Conservation (phyloP, 169 alveolate genomes). For the Eimeria brunetti region DNA sequence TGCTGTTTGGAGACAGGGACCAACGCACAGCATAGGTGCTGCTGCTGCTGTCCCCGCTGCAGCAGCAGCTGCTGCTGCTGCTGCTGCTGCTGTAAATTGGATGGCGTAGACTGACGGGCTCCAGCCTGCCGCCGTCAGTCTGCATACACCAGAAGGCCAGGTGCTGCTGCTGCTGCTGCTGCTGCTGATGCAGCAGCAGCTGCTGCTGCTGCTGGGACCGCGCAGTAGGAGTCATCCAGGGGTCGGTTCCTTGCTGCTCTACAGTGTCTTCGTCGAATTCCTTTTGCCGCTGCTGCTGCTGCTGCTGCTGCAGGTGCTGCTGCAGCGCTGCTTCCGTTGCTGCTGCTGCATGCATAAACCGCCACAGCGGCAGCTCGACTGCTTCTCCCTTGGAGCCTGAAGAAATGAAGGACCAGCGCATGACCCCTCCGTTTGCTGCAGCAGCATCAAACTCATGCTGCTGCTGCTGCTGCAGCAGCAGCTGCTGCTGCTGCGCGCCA, state of each 20-base stretch:
- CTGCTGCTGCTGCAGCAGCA: conserved; percentile 9
- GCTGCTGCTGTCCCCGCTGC: conserved; percentile 35
- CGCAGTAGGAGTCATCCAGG: neutral
- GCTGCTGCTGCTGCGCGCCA: neutral
- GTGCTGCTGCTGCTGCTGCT: conserved; percentile 61
- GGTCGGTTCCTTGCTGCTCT: conserved; percentile 27
- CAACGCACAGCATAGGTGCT: conserved; percentile 45
- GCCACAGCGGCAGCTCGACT: conserved; percentile 72
- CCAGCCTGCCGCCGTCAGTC: conserved; percentile 40
- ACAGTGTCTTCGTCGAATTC: neutral
- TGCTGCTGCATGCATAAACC: conserved; percentile 53
- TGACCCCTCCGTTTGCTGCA: conserved; percentile 57
- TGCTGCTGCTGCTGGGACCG: conserved; percentile 58
- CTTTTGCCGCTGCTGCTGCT: neutral
- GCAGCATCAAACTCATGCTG: conserved; percentile 55
- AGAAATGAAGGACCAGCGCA: conserved; percentile 52
- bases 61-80: conserved; percentile 5
- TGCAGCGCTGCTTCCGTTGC: conserved; percentile 3
- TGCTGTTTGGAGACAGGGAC: conserved; percentile 3
- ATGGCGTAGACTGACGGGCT: conserved; percentile 40
- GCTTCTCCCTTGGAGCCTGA: neutral
- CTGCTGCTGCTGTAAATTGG: neutral
- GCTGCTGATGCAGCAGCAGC: too few species aligned
- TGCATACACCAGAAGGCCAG: conserved; percentile 52
- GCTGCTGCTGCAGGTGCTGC: conserved; percentile 17